Percentiles rank a stretch among this genome's conserved stretches.
These are phyloP conservation scores for Medicago ruthenica DNA, from an alignment of 306 rosid genomes.

Conservation along the genomic window DNA sequence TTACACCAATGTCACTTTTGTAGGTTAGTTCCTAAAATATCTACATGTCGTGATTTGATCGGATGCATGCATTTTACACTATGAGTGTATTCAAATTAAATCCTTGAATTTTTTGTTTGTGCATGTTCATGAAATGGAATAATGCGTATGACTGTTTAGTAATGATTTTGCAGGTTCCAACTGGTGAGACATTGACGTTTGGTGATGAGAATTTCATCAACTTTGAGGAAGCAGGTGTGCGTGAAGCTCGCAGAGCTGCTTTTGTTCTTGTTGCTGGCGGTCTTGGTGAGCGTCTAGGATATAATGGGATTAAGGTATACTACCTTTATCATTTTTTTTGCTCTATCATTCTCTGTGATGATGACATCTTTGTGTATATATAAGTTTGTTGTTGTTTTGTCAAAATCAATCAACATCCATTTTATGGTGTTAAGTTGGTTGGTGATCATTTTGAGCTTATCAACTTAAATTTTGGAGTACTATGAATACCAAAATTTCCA, in stretches of 20 bases:
- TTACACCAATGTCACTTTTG: too few species aligned
- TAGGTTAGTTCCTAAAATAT: too few species aligned
- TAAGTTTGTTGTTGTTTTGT: constrained; percentile 22
- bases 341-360: constrained; percentile 13
- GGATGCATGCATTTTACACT: background rate
- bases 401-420: constrained; percentile 1
- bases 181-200: constrained; percentile 75
- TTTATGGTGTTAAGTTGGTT: background rate
- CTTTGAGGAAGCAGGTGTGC: constrained; percentile 82
- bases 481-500: background rate
- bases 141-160: constrained; percentile 2
- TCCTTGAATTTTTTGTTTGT: background rate
- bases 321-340: background rate
- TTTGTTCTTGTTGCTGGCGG: constrained; percentile 99
- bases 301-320: constrained; percentile 89
- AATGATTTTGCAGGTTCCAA: constrained; percentile 75
- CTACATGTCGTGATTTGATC: too few species aligned
- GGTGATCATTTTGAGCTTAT: constrained; percentile 21
- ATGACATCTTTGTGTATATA: background rate
- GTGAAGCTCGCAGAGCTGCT: constrained; percentile 76
- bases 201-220: constrained; percentile 73
- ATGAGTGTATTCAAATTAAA: too few species aligned
- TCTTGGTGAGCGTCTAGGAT: constrained; percentile 97
- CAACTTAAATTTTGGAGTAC: background rate
- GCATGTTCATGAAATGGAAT: constrained; percentile 3